Conservation (phyloP, 73 alveolate genomes). For the Stentor coeruleus region DNA sequence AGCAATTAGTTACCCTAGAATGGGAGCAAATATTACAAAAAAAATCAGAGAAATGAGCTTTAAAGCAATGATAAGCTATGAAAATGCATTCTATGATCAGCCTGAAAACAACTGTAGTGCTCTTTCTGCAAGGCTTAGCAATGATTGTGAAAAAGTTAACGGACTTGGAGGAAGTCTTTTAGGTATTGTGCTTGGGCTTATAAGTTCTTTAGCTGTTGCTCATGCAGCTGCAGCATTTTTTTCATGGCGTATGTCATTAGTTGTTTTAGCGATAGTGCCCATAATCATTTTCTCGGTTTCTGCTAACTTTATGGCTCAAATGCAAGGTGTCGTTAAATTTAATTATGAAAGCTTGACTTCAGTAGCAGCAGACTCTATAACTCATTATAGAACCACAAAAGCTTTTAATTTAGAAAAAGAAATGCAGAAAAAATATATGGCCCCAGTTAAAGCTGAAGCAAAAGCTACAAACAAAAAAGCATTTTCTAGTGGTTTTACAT, state of each 20-base stretch:
- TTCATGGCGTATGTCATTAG: slow-evolving; percentile 2
- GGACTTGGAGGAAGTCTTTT: background rate
- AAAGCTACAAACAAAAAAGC: no score
- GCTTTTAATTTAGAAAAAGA: no score
- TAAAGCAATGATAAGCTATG: slow-evolving; percentile 31
- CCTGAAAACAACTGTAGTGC: slow-evolving; percentile 28
- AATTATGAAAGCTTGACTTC: slow-evolving; percentile 33
- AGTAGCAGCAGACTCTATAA: slow-evolving; percentile 56
- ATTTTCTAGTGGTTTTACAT: no score
- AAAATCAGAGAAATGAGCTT: slow-evolving; percentile 36
- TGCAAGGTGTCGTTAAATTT: background rate
- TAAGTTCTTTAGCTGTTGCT: background rate
- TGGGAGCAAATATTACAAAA: slow-evolving; percentile 25
- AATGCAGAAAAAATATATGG: no score
- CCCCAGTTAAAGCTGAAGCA: no score
- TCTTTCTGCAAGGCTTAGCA: slow-evolving; percentile 35
- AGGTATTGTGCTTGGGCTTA: background rate
- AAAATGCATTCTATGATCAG: slow-evolving; percentile 39
- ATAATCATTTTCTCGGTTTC: slow-evolving; percentile 30
- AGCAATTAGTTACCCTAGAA: background rate
- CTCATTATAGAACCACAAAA: no score
- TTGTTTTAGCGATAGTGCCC: slow-evolving; percentile 14
- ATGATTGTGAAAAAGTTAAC: slow-evolving; percentile 33
- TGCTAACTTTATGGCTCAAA: slow-evolving; percentile 26
- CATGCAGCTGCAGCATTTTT: background rate